These are phyloP conservation scores for Austroboletus niveus DNA, from an alignment of 1,284 basidiomycete genomes.

Conservation along the genomic window DNA sequence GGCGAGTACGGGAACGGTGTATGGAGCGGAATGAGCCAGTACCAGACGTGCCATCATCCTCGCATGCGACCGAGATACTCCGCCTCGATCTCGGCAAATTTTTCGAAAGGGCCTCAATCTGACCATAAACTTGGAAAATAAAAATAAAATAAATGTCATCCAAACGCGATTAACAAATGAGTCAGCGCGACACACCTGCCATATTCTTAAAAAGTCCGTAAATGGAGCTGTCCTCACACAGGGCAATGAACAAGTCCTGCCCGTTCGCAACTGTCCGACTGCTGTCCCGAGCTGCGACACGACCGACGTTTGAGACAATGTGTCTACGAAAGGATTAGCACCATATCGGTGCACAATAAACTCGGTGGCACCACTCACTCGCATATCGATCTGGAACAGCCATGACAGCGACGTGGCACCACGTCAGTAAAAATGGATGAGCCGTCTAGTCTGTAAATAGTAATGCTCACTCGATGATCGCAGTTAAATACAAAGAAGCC, in stretches of 20 bases:
- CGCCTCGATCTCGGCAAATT: conserved; percentile 50
- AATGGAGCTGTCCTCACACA: conserved; percentile 85
- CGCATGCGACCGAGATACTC: conserved; percentile 63
- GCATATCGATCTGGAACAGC: conserved; percentile 65
- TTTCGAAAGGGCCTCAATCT: conserved; percentile 70
- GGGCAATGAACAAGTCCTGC: conserved; percentile 79
- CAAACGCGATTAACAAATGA: conserved; percentile 9
- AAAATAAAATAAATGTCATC: conserved; percentile 11
- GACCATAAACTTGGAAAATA: conserved; percentile 59
- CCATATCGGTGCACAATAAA: background rate
- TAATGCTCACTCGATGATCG: conserved; percentile 82
- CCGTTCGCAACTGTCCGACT: conserved; percentile 72
- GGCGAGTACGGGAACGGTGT: conserved; percentile 24
- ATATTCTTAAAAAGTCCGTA: conserved; percentile 84
- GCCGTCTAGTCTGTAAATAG: conserved; percentile 9
- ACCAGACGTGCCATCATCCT: conserved; percentile 31
- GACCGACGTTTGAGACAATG: conserved; percentile 77
- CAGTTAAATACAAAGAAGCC: conserved; percentile 85
- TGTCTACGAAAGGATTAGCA: conserved; percentile 50
- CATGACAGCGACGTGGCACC: conserved; percentile 17
- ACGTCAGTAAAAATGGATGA: conserved; percentile 19
- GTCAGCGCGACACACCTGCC: conserved; percentile 54
- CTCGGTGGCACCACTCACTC: conserved; percentile 54
- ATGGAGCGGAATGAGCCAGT: conserved; percentile 23
- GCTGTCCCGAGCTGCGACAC: conserved; percentile 82